Base-by-base conservation (phyloP, 164 flowering plant species). In the Akebia trifoliata region DNA sequence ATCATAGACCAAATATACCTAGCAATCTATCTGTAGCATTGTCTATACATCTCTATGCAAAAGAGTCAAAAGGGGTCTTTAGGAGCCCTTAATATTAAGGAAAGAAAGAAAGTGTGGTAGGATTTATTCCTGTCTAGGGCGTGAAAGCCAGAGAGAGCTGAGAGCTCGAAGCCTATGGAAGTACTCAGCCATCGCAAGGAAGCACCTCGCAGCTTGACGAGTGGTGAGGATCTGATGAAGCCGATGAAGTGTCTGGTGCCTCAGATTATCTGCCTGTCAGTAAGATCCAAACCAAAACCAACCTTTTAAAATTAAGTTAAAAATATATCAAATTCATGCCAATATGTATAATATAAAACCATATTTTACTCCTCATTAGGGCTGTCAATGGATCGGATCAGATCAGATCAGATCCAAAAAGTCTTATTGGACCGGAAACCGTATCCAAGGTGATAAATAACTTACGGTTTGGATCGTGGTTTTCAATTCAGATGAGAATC, bases 161-260 rank as follows among this genome's bases (percentile, higher is more conserved):
- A 66, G 69, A 24, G 69, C 59, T 21, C 69, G 69, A 25, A 66
- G 69, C 17, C 64, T 54, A 36, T 66, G 69, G 32, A 54, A 59
- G 43, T 66, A 66, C 54, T 66, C 69, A 2, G 64, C 69, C 3
- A 66, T 59, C 20, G 69, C 69, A 29, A 66, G 44, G 55, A 59
- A 60, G 18, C 69, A 54, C 25, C 69, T 54, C 17, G 69, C 69
- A 37, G 64, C 54, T 40, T 66, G 69, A 38, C 64, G 69, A 1
- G 64, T 60, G 0, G 69, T 66, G 29, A 66, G 35, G 18, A 66
- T 22, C 28, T 54, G 69, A 14, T 59, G 59, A 39, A 66, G 55
- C 43, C 64, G 40, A 14, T 53, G 69, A 31, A 66, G 43, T 0
- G 69, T 66, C 49, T 66, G 69, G 35, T 54, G 69, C 60, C 69